Base-by-base conservation (phyloP, 768 basidiomycete genomes). In the Baorangia bicolor region DNA sequence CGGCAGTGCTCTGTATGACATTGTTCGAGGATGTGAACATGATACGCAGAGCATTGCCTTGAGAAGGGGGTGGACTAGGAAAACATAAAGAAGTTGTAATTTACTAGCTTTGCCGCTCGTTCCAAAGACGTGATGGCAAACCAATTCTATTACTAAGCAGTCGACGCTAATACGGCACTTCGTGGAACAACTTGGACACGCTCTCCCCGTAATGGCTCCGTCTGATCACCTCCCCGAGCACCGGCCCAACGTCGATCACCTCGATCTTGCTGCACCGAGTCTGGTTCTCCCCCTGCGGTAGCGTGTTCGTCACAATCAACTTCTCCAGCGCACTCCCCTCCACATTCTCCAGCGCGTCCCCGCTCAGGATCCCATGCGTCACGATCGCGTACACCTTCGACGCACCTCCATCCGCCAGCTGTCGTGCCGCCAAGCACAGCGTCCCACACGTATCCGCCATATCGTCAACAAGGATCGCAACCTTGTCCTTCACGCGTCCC, bases 401-500 rank as follows among this genome's bases (percentile, higher is more conserved):
- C 11, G 94, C 95, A 3, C 96, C 96, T 8, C 92, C 93, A 63
- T 97, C 93, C 31, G 86, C 77, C 53, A 99, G 80, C 59, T 97
- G 92, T 60, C 83, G 79, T 8, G 96, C 93, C 1, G 97, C 97
- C 51, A 98, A 81, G 62, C 90, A 88, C 57, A 99, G 82, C 56
- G 97, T 99, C 50, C 93, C 93, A 65, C 93, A 96, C 40, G 94
- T 96, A 73, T 96, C 93, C 30, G 94, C 93, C 94, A 99, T 98
- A 78, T 99, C 97, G 78, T 98, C 97, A 42, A 98, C 90, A 28
- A 99, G 79, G 55, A 99, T 94, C 51, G 95, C 97, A 40, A 86
- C 81, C 77, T 98, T 94, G 69, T 87, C 94, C 69, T 84, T 86
- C 59, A 95, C 94, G 66, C 93, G 87, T 1, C 97, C 97, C 42